A percentile compares a stretch with the other conserved stretches of the same genome.
Conservation (phyloP, 352 stramenopile genomes). For the Elongisporangium anandrum region DNA sequence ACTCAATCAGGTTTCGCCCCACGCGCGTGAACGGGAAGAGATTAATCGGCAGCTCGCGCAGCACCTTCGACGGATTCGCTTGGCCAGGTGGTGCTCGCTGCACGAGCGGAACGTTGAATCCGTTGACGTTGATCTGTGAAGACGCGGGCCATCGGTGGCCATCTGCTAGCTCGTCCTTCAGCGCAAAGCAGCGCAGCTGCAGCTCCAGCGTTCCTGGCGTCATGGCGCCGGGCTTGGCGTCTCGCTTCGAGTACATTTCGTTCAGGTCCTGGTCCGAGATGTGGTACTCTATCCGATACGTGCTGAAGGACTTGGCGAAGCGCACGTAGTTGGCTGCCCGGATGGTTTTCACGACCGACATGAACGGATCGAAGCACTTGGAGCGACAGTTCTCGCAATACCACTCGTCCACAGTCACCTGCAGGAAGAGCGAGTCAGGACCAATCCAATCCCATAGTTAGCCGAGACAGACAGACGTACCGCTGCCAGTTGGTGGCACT, state of each 20-base stretch:
- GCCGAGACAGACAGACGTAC: constrained; percentile 13
- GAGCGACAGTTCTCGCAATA: constrained; percentile 70
- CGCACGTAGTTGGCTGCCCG: constrained; percentile 53
- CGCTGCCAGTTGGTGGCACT: constrained; percentile 69
- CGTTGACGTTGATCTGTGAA: constrained; percentile 65
- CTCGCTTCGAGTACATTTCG: constrained; percentile 55
- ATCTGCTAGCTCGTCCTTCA: constrained; percentile 67
- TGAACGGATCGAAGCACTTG: constrained; percentile 71
- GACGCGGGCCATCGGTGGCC: constrained; percentile 73
- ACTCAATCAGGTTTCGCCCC: constrained; percentile 70
- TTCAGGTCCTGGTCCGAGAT: constrained; percentile 73
- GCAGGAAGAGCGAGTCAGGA: neutral
- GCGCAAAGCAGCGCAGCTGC: constrained; percentile 69
- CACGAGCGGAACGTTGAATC: constrained; percentile 59
- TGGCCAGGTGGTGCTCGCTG: constrained; percentile 70
- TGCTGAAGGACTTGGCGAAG: constrained; percentile 42
- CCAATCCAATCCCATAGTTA: neutral
- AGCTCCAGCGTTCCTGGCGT: constrained; percentile 61
- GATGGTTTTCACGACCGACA: constrained; percentile 50
- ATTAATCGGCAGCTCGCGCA: constrained; percentile 69
- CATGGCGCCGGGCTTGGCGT: constrained; percentile 46
- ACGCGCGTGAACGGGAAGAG: constrained; percentile 66
- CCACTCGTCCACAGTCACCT: constrained; percentile 46
- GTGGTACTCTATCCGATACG: constrained; percentile 61
- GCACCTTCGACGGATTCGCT: constrained; percentile 75